phyloP scores from a whole-genome alignment of 495 filamentous ascomycete species.

The Aspergillus nanangensis region DNA sequence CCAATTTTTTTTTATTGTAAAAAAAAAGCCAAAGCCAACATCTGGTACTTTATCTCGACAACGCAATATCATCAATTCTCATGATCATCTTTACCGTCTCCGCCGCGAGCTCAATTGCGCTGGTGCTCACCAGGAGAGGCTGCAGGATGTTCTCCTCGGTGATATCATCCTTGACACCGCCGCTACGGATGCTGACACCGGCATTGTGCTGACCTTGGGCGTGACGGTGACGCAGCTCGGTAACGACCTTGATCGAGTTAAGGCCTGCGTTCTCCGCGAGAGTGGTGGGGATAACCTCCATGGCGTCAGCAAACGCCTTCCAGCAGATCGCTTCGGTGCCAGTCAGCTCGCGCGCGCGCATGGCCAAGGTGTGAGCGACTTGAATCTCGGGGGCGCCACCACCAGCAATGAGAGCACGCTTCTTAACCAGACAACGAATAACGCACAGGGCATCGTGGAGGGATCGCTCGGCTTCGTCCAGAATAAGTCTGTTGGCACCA shows the following conservation, averaged over 20 bases:
- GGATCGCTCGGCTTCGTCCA: slow-evolving; percentile 94
- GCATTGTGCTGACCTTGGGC: slow-evolving; percentile 93
- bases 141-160: slow-evolving; percentile 97
- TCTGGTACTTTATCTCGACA: slow-evolving; percentile 60
- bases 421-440: slow-evolving; percentile 96
- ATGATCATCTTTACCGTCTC: slow-evolving; percentile 99
- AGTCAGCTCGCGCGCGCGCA: slow-evolving; percentile 72
- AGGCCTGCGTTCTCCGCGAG: slow-evolving; percentile 95
- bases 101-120: slow-evolving; percentile 91
- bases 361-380: slow-evolving; percentile 75
- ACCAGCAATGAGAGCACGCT: slow-evolving; percentile 94
- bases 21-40: no score
- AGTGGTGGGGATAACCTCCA: slow-evolving; percentile 96
- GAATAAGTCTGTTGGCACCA: slow-evolving; percentile 88
- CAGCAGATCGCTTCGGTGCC: slow-evolving; percentile 97
- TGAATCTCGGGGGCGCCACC: slow-evolving; percentile 96
- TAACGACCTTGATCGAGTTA: slow-evolving; percentile 98
- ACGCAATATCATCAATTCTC: slow-evolving; percentile 91
- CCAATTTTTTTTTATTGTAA: no score
- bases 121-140: slow-evolving; percentile 92
- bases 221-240: slow-evolving; percentile 88
- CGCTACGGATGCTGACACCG: slow-evolving; percentile 94
- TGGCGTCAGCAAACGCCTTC: slow-evolving; percentile 96
- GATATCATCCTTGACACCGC: slow-evolving; percentile 92
- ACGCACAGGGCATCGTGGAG: slow-evolving; percentile 97